Conservation (phyloP, 1,284 basidiomycete species). For the Fomitopsis schrenkii region DNA sequence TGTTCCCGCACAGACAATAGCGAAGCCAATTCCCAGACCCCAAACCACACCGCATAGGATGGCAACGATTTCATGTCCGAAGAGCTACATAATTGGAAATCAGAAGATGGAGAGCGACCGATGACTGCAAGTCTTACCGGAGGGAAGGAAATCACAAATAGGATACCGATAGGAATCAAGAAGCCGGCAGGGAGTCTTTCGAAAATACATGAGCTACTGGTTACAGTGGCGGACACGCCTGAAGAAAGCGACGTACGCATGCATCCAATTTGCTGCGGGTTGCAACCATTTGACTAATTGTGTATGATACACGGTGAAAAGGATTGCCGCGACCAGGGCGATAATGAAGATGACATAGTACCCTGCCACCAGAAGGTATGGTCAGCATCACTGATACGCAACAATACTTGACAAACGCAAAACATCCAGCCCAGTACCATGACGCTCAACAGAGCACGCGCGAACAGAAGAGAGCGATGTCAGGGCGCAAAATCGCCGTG, state of each 20-base stretch:
- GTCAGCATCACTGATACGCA: not conserved
- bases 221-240: not conserved
- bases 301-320: slow-evolving; percentile 52
- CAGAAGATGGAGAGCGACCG: not conserved
- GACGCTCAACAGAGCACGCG: too few species aligned
- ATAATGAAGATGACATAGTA: slow-evolving; percentile 31
- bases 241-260: slow-evolving; percentile 28
- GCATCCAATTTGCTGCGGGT: slow-evolving; percentile 51
- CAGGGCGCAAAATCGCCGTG: too few species aligned
- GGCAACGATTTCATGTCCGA: slow-evolving; percentile 76
- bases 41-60: slow-evolving; percentile 77
- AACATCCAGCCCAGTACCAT: too few species aligned
- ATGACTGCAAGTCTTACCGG: slow-evolving; percentile 41
- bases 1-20: slow-evolving; percentile 62
- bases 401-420: not conserved
- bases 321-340: slow-evolving; percentile 35
- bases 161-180: slow-evolving; percentile 78
- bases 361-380: slow-evolving; percentile 18
- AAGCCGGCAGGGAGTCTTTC: slow-evolving; percentile 50
- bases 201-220: not conserved
- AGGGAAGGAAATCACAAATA: slow-evolving; percentile 77
- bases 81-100: slow-evolving; percentile 40
- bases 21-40: slow-evolving; percentile 67
- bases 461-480: too few species aligned
- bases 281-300: slow-evolving; percentile 57